Evolutionary conservation across 2,329 filamentous ascomycete species (phyloP), one percentile per base, ranked within the genome.

Genomic region (Aspergillus quadricinctus): DNA sequence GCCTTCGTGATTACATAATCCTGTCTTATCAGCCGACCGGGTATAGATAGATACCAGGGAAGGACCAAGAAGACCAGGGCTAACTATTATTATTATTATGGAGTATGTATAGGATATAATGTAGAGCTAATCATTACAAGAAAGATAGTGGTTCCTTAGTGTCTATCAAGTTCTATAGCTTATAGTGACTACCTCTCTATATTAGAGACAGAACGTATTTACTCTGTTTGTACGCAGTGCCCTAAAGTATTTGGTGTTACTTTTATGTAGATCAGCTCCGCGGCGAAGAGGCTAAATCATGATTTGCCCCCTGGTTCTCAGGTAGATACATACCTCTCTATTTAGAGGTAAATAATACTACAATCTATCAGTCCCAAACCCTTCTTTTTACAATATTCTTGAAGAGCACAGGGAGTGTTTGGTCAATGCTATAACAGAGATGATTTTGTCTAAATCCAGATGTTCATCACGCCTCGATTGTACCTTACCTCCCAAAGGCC

Each of bases 391-490:
- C 43, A 25, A 46, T 46, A 23, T 25, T 5, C 11, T 46, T 23
- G 14, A 27, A 14, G 25, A 45, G 35, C 46, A 5, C 19, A 28
- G 48, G 14, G 35, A 40, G 23, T 29, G 27, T 53, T 25, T 48
- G 17, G 43, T 9, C 4, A 21, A 49, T 49, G 29, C 37, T 57
- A 64, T 56, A 53, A 67, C 66, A 63, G 65, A 60, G 65, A 52
- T 55, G 57, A 54, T 52, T 55, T 52, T 48, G 46, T 50, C 48
- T 57, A 31, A 43, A 57, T 67, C 68, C 68, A 60, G 14, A 78
- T 78, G 76, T 69, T 78, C 55, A 69, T 77, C 61, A 75, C 70
- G 57, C 69, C 75, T 50, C 73, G 74, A 57, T 75, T 70, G 27
- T 78, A 78, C 65, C 68, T 64, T 31, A 71, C 74, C 48, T 72